Conservation (phyloP, 768 basidiomycete genomes). For the Mycena belliarum region DNA sequence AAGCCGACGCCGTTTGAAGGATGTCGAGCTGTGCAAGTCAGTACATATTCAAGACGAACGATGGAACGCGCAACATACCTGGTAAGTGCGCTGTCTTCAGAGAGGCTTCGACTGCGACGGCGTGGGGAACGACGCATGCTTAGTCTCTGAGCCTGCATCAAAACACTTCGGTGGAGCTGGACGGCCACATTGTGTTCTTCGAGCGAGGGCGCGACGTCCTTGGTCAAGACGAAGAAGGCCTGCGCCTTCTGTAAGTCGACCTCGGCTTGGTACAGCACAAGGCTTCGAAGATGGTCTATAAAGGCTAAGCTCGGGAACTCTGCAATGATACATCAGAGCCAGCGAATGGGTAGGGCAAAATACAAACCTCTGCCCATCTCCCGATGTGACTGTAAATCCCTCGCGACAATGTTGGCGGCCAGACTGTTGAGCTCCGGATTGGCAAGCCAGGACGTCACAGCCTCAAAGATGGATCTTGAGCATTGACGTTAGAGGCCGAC, state of each 20-base stretch:
- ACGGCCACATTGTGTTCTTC: slow-evolving; percentile 35
- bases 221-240: slow-evolving; percentile 30
- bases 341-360: not conserved
- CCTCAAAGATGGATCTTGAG: slow-evolving; percentile 44
- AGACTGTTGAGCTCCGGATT: slow-evolving; percentile 23
- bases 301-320: slow-evolving; percentile 52
- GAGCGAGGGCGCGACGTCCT: slow-evolving; percentile 33
- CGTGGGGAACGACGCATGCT: slow-evolving; percentile 48
- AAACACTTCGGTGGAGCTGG: slow-evolving; percentile 35
- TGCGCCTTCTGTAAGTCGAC: slow-evolving; percentile 10
- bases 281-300: slow-evolving; percentile 47
- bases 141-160: slow-evolving; percentile 40
- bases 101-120: slow-evolving; percentile 41
- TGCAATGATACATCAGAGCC: slow-evolving; percentile 14
- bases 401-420: slow-evolving; percentile 34
- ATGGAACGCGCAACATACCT: slow-evolving; percentile 34
- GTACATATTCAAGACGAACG: not conserved
- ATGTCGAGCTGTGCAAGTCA: slow-evolving; percentile 26
- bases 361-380: slow-evolving; percentile 47
- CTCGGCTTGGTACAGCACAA: slow-evolving; percentile 37
- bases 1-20: slow-evolving; percentile 46
- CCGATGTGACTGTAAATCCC: slow-evolving; percentile 45
- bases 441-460: slow-evolving; percentile 42
- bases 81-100: slow-evolving; percentile 38
- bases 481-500: not conserved